A percentile compares a stretch with the other conserved stretches of the same genome.
Evolutionary conservation across 345 rosid species (phyloP).

Genomic region (Eutrema yunnanense): DNA sequence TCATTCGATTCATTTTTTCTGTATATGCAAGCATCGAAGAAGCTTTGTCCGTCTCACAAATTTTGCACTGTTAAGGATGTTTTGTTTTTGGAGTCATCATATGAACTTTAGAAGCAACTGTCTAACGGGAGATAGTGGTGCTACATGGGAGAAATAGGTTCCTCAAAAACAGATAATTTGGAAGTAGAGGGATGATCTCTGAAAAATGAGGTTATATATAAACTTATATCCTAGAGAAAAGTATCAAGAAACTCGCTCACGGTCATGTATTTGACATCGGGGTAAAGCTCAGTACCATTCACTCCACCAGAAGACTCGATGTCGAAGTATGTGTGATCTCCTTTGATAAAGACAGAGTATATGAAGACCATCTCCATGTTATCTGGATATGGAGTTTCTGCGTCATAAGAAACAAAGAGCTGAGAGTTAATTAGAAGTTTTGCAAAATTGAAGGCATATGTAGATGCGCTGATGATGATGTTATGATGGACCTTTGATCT

Average conservation of each 20-base stretch:
- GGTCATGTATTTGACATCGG: conserved; percentile 61
- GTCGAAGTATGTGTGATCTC: conserved; percentile 61
- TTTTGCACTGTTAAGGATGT: no score
- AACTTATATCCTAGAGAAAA: background rate
- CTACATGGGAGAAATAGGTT: no score
- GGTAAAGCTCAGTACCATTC: conserved; percentile 79
- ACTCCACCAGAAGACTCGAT: conserved; percentile 61
- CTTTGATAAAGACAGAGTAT: conserved; percentile 61
- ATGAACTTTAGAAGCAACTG: no score
- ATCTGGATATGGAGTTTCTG: conserved; percentile 59
- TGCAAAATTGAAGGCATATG: background rate
- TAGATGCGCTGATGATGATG: background rate
- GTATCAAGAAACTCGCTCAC: conserved; percentile 55
- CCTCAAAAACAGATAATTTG: no score
- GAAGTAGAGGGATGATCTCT: no score
- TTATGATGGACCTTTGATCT: conserved; percentile 43
- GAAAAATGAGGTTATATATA: no score
- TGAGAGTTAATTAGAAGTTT: background rate
- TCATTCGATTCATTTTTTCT: no score
- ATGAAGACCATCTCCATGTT: conserved; percentile 46
- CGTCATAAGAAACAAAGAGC: conserved; percentile 1
- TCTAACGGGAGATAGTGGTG: no score
- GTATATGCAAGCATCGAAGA: no score
- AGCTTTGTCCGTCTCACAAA: no score
- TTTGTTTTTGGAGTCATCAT: no score